A percentile compares a stretch with the other conserved stretches of the same genome.
phyloP scores from a whole-genome alignment of 2,329 filamentous ascomycete species.

The Pyrenophora tritici-repentis region DNA sequence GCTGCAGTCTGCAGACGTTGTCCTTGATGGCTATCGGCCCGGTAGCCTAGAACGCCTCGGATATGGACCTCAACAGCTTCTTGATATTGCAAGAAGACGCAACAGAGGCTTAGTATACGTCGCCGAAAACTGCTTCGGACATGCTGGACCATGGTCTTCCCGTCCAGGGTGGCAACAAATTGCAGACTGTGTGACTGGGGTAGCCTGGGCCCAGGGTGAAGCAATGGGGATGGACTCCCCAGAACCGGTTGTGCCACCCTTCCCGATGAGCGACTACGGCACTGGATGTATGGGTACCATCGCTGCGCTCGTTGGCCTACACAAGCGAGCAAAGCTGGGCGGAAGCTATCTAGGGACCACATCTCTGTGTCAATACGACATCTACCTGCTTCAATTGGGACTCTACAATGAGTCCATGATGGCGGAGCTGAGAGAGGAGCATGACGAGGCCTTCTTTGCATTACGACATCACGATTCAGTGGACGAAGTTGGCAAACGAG shows the following conservation, averaged over 20 bases:
- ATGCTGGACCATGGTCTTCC: conserved; percentile 64
- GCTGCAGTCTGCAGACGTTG: conserved; percentile 65
- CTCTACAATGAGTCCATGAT: conserved; percentile 61
- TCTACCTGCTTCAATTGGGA: conserved; percentile 66
- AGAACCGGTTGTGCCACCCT: conserved; percentile 69
- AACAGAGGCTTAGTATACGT: conserved; percentile 70
- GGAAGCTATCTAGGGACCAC: conserved; percentile 70
- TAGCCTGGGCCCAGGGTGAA: conserved; percentile 66
- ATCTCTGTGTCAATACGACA: conserved; percentile 70
- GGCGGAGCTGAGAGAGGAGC: conserved; percentile 55
- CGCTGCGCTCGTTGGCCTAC: conserved; percentile 67
- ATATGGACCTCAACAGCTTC: conserved; percentile 63
- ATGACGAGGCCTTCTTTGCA: conserved; percentile 60
- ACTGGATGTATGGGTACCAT: conserved; percentile 74
- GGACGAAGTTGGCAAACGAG: conserved; percentile 66
- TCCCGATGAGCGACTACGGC: conserved; percentile 66
- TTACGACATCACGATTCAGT: conserved; percentile 67
- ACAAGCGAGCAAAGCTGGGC: conserved; percentile 64
- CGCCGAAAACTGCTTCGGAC: conserved; percentile 74
- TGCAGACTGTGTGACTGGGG: conserved; percentile 66
- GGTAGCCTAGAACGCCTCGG: conserved; percentile 67
- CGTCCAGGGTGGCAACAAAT: conserved; percentile 75
- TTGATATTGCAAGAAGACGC: conserved; percentile 58
- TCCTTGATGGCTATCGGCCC: conserved; percentile 72
- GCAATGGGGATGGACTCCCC: conserved; percentile 60